These are phyloP conservation scores for Septoria linicola DNA, from an alignment of 2,329 filamentous ascomycete species.

Conservation along the genomic window DNA sequence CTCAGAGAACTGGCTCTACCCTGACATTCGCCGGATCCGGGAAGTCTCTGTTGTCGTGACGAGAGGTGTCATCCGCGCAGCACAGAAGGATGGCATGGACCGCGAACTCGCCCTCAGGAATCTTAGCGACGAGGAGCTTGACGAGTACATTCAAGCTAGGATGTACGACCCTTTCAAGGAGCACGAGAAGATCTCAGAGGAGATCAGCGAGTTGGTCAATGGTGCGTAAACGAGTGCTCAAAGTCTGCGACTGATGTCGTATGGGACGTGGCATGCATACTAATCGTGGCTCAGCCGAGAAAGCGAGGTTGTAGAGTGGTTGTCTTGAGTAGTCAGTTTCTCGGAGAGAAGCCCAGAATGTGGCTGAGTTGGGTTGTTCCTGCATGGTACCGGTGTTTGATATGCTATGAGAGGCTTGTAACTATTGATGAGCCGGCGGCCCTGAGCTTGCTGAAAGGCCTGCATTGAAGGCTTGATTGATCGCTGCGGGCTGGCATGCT, in stretches of 20 bases:
- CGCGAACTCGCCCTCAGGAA: constrained; percentile 60
- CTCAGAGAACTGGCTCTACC: constrained; percentile 79
- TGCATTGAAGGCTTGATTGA: no score
- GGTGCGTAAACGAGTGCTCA: constrained; percentile 8
- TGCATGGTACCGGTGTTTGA: no score
- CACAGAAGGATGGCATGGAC: constrained; percentile 70
- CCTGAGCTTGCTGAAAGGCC: no score
- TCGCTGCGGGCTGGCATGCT: no score
- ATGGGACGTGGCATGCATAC: constrained; percentile 4
- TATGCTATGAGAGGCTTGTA: no score
- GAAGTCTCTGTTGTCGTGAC: constrained; percentile 85
- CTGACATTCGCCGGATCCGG: constrained; percentile 84
- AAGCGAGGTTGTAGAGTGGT: constrained; percentile 4
- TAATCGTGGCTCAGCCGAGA: constrained; percentile 7
- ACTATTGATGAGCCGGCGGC: no score
- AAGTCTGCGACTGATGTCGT: constrained; percentile 4
- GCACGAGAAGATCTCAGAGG: constrained; percentile 40
- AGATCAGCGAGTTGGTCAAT: constrained; percentile 25
- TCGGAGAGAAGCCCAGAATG: no score
- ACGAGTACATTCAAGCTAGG: constrained; percentile 59
- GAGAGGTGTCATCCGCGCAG: constrained; percentile 88
- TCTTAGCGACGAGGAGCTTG: constrained; percentile 66
- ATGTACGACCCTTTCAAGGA: constrained; percentile 55
- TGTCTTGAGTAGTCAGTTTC: no score
- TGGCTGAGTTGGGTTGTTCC: no score